A percentile compares a stretch with the other conserved stretches of the same genome.
phyloP scores from a whole-genome alignment of 2,329 filamentous ascomycete genomes.

The Aspergillus ochraceoroseus region DNA sequence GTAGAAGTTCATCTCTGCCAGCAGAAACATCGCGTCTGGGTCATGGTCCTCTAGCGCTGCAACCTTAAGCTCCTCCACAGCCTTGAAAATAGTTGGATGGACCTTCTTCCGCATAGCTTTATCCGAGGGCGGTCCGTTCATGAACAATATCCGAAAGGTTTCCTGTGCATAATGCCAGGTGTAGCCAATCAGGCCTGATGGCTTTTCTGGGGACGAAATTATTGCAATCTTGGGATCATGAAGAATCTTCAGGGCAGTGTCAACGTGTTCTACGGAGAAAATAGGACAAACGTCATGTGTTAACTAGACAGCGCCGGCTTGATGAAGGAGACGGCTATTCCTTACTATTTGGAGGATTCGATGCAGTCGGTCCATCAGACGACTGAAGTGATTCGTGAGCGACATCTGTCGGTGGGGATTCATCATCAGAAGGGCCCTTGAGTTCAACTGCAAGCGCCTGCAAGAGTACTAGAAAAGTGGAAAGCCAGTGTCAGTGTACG shows the following conservation, averaged over 20 bases:
- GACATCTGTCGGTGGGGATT: constrained; percentile 19
- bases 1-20: constrained; percentile 95
- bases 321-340: not conserved
- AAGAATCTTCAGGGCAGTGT: constrained; percentile 30
- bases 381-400: constrained; percentile 23
- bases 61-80: constrained; percentile 55
- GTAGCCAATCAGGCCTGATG: constrained; percentile 55
- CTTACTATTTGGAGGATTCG: constrained; percentile 30
- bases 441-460: constrained; percentile 29
- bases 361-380: constrained; percentile 16
- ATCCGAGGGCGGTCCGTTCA: constrained; percentile 55
- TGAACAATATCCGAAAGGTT: constrained; percentile 59
- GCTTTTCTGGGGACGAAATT: constrained; percentile 39
- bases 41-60: constrained; percentile 52
- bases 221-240: constrained; percentile 27
- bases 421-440: constrained; percentile 19
- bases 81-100: constrained; percentile 49
- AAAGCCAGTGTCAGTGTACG: constrained; percentile 4
- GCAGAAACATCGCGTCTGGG: constrained; percentile 78
- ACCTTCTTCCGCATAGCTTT: constrained; percentile 36
- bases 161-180: constrained; percentile 59
- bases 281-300: not conserved
- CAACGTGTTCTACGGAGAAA: constrained; percentile 29
- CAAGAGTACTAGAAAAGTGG: constrained; percentile 28
- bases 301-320: constrained; percentile 2